Percentiles rank a stretch among this genome's conserved stretches.
phyloP scores from a whole-genome alignment of 495 filamentous ascomycete species.

The Aspergillus kassunensis region DNA sequence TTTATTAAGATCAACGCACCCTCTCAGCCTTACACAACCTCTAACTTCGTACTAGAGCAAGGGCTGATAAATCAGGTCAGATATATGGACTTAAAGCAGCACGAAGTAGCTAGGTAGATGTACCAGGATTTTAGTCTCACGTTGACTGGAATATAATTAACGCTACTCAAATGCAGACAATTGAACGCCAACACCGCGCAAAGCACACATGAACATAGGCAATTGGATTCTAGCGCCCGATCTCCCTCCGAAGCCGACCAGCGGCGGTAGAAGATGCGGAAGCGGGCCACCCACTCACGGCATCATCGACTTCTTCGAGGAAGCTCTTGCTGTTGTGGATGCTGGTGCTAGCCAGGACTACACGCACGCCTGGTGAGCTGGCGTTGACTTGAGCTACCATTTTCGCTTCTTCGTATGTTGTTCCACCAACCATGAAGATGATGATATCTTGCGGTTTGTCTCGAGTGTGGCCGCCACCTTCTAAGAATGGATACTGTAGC shows the following conservation, averaged over 20 bases:
- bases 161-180: slow-evolving; percentile 7
- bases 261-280: slow-evolving; percentile 63
- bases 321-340: slow-evolving; percentile 85
- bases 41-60: too few relatives aligned
- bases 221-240: slow-evolving; percentile 30
- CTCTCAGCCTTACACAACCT: too few relatives aligned
- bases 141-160: slow-evolving; percentile 15
- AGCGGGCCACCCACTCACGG: slow-evolving; percentile 76
- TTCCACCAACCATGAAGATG: slow-evolving; percentile 88
- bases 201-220: background rate
- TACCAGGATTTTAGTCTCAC: too few relatives aligned
- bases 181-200: slow-evolving; percentile 4
- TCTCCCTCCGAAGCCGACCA: slow-evolving; percentile 66
- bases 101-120: too few relatives aligned
- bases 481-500: slow-evolving; percentile 85
- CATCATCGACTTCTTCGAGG: slow-evolving; percentile 79
- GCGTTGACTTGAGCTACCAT: slow-evolving; percentile 90
- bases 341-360: slow-evolving; percentile 81
- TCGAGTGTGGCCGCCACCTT: slow-evolving; percentile 73
- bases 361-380: slow-evolving; percentile 77
- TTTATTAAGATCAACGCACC: too few relatives aligned
- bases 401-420: slow-evolving; percentile 95
- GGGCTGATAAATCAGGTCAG: too few relatives aligned
- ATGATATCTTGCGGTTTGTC: slow-evolving; percentile 97
- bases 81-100: too few relatives aligned